Percentiles rank a stretch among this genome's conserved stretches.
These are phyloP conservation scores for Pisolithus marmoratus DNA, from an alignment of 768 basidiomycete genomes.

Conservation along the genomic window DNA sequence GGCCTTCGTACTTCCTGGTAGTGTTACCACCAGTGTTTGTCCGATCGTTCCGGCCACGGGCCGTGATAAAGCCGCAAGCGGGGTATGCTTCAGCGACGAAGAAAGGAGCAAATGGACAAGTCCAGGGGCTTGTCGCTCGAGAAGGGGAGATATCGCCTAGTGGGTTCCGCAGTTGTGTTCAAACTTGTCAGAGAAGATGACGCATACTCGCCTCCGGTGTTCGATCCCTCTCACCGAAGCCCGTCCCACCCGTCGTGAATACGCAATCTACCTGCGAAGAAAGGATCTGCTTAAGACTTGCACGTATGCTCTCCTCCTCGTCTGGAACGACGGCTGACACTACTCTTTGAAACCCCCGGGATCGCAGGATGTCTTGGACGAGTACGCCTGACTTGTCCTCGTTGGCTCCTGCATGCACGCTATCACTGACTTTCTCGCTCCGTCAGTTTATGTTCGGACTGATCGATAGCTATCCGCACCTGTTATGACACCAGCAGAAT, in stretches of 20 bases:
- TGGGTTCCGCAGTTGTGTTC: neutral
- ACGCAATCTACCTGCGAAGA: constrained; percentile 57
- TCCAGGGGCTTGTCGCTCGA: constrained; percentile 64
- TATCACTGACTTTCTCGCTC: constrained; percentile 55
- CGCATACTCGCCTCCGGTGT: constrained; percentile 67
- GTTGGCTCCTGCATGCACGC: constrained; percentile 42
- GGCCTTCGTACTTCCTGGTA: constrained; percentile 83
- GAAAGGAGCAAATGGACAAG: constrained; percentile 70
- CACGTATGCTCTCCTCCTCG: constrained; percentile 47
- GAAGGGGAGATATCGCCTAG: constrained; percentile 57
- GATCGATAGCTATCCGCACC: constrained; percentile 9
- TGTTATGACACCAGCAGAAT: constrained; percentile 23
- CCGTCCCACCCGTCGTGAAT: constrained; percentile 84
- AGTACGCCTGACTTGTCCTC: constrained; percentile 64
- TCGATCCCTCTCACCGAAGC: constrained; percentile 72
- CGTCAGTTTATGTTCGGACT: neutral
- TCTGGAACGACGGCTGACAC: constrained; percentile 57
- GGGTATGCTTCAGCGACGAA: constrained; percentile 66
- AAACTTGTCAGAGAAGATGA: neutral
- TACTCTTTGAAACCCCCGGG: constrained; percentile 33
- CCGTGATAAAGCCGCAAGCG: constrained; percentile 75
- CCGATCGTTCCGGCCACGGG: constrained; percentile 73
- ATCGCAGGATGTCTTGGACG: constrained; percentile 45
- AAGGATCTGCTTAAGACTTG: constrained; percentile 41
- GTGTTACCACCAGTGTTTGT: constrained; percentile 65